Percentiles rank a stretch among this genome's conserved stretches.
Evolutionary conservation across 163 green algal genomes (phyloP).

Genomic region (Scenedesmus sp.): DNA sequence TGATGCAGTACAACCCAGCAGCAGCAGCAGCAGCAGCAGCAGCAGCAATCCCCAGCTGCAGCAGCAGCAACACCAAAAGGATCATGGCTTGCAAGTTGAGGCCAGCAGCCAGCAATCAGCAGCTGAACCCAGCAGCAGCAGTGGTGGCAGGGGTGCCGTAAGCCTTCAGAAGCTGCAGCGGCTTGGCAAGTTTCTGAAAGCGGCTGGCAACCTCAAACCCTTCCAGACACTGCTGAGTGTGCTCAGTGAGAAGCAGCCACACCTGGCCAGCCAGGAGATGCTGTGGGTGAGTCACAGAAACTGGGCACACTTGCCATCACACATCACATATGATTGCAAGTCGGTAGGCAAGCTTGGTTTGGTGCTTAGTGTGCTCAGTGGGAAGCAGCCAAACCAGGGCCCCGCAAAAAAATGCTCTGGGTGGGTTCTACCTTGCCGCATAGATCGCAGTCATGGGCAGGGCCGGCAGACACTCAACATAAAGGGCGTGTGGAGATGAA

Average conservation of each 20-base stretch:
- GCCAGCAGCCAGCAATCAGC: not conserved
- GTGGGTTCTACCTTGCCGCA: too few relatives aligned
- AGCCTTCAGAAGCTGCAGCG: slow-evolving; percentile 14
- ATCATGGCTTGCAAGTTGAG: not conserved
- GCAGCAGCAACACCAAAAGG: slow-evolving; percentile 27
- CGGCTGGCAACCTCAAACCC: slow-evolving; percentile 16
- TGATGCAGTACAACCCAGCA: not conserved
- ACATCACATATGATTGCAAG: too few relatives aligned
- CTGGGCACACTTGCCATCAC: not conserved
- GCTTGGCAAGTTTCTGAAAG: slow-evolving; percentile 31
- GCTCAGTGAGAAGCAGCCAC: slow-evolving; percentile 8
- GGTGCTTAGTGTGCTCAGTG: not conserved
- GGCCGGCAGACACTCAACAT: too few relatives aligned
- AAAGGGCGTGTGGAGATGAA: too few relatives aligned
- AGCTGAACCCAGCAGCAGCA: not conserved
- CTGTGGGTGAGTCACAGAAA: not conserved
- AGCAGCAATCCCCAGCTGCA: not conserved
- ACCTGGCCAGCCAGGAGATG: slow-evolving; percentile 7
- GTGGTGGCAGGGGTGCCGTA: not conserved
- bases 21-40: not conserved
- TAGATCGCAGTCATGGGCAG: too few relatives aligned
- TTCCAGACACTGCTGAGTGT: not conserved
- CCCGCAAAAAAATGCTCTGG: too few relatives aligned
- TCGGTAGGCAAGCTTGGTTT: not conserved
- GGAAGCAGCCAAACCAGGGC: not conserved